A percentile compares a stretch with the other conserved stretches of the same genome.
These are phyloP conservation scores for Pseudozyma hubeiensis DNA, from an alignment of 1,284 basidiomycete genomes.

Conservation along the genomic window DNA sequence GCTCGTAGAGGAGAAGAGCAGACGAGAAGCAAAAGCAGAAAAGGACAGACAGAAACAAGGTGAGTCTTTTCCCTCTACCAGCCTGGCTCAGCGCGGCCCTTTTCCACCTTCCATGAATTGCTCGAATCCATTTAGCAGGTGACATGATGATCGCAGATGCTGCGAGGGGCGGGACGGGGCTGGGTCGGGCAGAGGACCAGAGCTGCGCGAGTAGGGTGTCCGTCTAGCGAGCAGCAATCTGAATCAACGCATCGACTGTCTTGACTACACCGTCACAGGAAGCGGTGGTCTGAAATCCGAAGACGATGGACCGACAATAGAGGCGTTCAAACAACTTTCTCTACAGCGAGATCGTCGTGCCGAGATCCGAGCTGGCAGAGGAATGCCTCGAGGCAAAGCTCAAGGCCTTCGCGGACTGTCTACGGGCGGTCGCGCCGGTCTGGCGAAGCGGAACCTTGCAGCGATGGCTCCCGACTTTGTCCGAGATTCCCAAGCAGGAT, in stretches of 20 bases:
- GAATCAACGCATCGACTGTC: conserved; percentile 16
- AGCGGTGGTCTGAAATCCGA: conserved; percentile 26
- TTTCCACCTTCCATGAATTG: conserved; percentile 18
- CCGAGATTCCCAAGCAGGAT: conserved; percentile 7
- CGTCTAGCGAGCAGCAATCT: conserved; percentile 10
- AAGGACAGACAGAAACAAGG: conserved; percentile 54
- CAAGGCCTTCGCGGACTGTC: conserved; percentile 44
- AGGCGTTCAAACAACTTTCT: conserved; percentile 74
- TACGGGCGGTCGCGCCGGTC: conserved; percentile 44
- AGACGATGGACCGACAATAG: conserved; percentile 65
- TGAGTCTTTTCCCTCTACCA: conserved; percentile 21
- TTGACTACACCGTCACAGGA: conserved; percentile 17
- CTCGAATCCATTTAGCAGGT: conserved; percentile 16
- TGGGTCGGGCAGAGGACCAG: conserved; percentile 21
- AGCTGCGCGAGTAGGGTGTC: conserved; percentile 1
- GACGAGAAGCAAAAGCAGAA: conserved; percentile 51
- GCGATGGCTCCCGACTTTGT: conserved; percentile 40
- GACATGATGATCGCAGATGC: neutral
- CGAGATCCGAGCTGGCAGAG: conserved; percentile 35
- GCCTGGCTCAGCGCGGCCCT: conserved; percentile 27
- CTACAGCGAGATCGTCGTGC: conserved; percentile 32
- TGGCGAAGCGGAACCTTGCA: conserved; percentile 51
- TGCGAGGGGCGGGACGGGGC: conserved; percentile 9
- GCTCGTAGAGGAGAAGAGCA: conserved; percentile 70
- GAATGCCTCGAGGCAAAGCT: conserved; percentile 27